Evolutionary conservation across 2,329 filamentous ascomycete species (phyloP).

Genomic region (Teratosphaeria gauchensis): DNA sequence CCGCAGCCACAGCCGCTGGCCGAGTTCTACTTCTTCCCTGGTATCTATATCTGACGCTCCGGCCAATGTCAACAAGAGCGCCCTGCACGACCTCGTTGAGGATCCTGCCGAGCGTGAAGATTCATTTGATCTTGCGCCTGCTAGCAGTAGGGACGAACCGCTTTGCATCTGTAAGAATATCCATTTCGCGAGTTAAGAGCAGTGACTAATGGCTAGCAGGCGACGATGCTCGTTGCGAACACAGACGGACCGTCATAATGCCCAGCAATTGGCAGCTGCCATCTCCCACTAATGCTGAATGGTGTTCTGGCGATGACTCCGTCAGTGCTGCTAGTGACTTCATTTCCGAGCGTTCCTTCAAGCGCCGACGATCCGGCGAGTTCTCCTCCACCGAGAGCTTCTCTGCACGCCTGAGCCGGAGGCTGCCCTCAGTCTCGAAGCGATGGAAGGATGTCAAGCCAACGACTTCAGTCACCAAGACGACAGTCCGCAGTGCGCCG

Average conservation of each 20-base stretch:
- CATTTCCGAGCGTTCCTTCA: conserved; percentile 37
- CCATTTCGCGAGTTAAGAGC: not conserved
- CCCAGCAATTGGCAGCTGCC: not conserved
- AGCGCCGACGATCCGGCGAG: conserved; percentile 51
- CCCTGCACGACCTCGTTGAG: conserved; percentile 67
- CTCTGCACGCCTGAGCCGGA: conserved; percentile 55
- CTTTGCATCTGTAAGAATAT: conserved; percentile 65
- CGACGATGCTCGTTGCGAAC: conserved; percentile 50
- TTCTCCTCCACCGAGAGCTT: conserved; percentile 50
- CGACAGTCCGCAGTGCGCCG: conserved; percentile 25
- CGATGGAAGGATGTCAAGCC: conserved; percentile 6
- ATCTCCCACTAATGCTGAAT: conserved; percentile 13
- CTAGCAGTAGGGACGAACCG: conserved; percentile 27
- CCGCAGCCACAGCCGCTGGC: conserved; percentile 53
- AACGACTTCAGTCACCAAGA: conserved; percentile 12
- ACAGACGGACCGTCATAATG: conserved; percentile 27
- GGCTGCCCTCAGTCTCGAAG: conserved; percentile 23
- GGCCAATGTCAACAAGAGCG: conserved; percentile 45
- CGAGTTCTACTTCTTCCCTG: conserved; percentile 71
- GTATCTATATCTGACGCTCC: conserved; percentile 54
- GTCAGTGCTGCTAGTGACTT: conserved; percentile 49
- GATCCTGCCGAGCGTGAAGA: conserved; percentile 65
- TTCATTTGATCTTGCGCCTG: conserved; percentile 34
- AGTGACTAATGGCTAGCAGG: conserved; percentile 32
- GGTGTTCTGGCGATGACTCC: conserved; percentile 42